Evolutionary conservation across 805 yeast genomes (phyloP), one percentile per base, ranked within the genome.

Genomic region (Cyberlindnera maclurae): DNA sequence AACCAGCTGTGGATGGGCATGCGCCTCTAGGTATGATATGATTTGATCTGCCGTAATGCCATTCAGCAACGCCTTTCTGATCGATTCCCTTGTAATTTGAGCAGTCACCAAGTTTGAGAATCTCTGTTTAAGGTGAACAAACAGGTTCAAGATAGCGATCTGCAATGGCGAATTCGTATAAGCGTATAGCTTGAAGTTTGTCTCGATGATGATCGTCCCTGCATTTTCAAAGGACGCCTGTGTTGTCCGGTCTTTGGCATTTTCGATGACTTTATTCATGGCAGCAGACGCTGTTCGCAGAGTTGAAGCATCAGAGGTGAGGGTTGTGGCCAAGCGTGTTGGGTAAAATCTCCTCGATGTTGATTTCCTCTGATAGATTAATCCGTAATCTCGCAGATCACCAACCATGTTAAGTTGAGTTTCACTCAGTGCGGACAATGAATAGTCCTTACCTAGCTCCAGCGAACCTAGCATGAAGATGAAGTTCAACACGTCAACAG

Each of bases 1-100:
- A 39, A 77, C 65, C 93, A 90, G 83, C 57, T 88, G 95, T 3
- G 94, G 84, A 62, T 90, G 97, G 0, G 97, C 96, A 65, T 93
- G 96, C 0, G 88, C 74, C 46, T 86, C 88, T 33, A 93, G 62
- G 57, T 90, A 93, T 46, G 86, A 77, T 44, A 93, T 82, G 50
- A 93, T 85, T 58, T 93, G 98, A 29, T 88, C 96, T 0, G 97
- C 90, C 0, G 96, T 84, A 51, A 93, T 93, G 22, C 98, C 98
- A 51, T 83, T 86, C 31, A 68, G 57, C 29, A 93, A 63, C 0
- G 98, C 98, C 38, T 73, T 68, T 43, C 97, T 70, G 15, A 93
- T 80, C 1, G 96, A 85, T 51, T 90, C 97, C 59, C 97, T 75
- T 5, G 97, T 89, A 42, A 93, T 73, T 47, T 84, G 87, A 2